Base-by-base conservation (phyloP, 179 eudicot genomes). In the Spinacia oleracea region DNA sequence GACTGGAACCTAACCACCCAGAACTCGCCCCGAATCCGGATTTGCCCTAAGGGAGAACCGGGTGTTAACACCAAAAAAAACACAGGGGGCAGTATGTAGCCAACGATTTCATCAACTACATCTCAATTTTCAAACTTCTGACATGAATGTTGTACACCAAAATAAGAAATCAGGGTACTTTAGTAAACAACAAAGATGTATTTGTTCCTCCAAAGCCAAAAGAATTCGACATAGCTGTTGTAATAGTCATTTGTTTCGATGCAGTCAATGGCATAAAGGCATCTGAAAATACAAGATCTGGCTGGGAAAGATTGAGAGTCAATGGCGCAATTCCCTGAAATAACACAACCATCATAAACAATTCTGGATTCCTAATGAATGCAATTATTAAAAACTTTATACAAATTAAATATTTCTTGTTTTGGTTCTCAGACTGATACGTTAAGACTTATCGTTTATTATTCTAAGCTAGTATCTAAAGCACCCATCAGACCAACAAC, bases 141-240 rank as follows among this genome's bases (percentile, higher is more conserved):
- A 67, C 48, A 40, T 8, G 14, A n/a, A 20, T 3, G 29, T 40
- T 67, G 50, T 38, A 67, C 18, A 1, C 72, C 16, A 21, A 34
- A 65, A 65, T 46, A 67, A 21, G 18, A 23, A 42, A 34, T 80
- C 60, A 80, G 34, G 76, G 62, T 27, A 80, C 72, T 76, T 58
- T 73, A 53, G 89, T 83, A 78, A 93, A 91, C 59, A 96, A 85
- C 77, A 96, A 78, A 51, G 96, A 90, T 1, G 97, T 81, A 78
- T 96, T 96, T 40, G 97, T 90, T 86, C 97, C 99, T 70, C 99
- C 99, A 83, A 96, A 96, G 76, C 98, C 98, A 68, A 96, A 96
- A 70, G 99, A 94, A 81, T 92, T 93, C 48, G 99, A 93, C 77
- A 96, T n/a, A 60, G 96, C 92, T 45, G 94, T 89, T 68, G 63